phyloP scores from a whole-genome alignment of 768 basidiomycete species.

The Boletus rubropictus region DNA sequence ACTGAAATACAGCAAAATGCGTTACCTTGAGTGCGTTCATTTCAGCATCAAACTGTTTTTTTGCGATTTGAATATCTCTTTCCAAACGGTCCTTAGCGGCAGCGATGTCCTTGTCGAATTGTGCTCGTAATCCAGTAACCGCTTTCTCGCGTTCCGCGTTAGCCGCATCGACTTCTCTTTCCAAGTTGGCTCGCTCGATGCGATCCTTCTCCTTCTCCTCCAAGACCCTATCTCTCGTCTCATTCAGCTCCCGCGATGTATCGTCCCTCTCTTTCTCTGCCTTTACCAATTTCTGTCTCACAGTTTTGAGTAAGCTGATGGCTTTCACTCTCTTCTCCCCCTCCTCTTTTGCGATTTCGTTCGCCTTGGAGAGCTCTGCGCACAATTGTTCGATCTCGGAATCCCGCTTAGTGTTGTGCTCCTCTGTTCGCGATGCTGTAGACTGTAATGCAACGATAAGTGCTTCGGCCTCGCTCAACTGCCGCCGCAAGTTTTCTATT shows the following conservation, averaged over 20 bases:
- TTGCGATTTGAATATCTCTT: slow-evolving; percentile 59
- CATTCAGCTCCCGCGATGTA: slow-evolving; percentile 49
- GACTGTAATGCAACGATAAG: slow-evolving; percentile 55
- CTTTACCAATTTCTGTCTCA: slow-evolving; percentile 95
- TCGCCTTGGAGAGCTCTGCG: slow-evolving; percentile 56
- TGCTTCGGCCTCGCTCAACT: slow-evolving; percentile 66
- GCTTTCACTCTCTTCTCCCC: slow-evolving; percentile 97
- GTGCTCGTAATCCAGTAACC: slow-evolving; percentile 50
- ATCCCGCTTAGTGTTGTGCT: slow-evolving; percentile 44
- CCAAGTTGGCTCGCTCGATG: slow-evolving; percentile 47
- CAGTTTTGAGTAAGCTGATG: slow-evolving; percentile 85
- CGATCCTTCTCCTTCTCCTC: slow-evolving; percentile 41
- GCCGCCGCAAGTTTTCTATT: slow-evolving; percentile 62
- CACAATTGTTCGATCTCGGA: slow-evolving; percentile 55
- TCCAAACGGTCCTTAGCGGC: slow-evolving; percentile 62
- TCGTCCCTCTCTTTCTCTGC: slow-evolving; percentile 93
- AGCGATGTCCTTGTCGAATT: slow-evolving; percentile 69
- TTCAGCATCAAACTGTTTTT: slow-evolving; percentile 75
- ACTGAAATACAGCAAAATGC: slow-evolving; percentile 3
- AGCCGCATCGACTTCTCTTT: slow-evolving; percentile 56
- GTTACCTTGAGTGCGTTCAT: slow-evolving; percentile 65
- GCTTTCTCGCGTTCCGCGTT: slow-evolving; percentile 62
- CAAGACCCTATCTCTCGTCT: slow-evolving; percentile 48
- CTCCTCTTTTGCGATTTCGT: slow-evolving; percentile 75
- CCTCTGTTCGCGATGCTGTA: slow-evolving; percentile 44